Conservation (phyloP, 1,284 basidiomycete species). For the Microbotryomycetes sp. region DNA sequence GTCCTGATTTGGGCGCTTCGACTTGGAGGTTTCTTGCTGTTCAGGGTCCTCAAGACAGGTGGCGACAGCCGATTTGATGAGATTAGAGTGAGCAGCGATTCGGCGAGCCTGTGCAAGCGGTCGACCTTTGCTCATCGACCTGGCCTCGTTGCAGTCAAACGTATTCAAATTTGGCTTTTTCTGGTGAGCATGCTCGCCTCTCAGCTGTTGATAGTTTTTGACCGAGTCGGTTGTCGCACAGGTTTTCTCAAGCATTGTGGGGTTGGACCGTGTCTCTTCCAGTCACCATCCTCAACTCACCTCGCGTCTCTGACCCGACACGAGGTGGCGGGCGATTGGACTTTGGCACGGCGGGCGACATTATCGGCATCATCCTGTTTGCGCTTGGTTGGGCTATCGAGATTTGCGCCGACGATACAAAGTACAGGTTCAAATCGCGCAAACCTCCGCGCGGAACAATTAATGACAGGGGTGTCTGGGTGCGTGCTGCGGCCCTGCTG, state of each 20-base stretch:
- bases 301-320: conserved; percentile 50
- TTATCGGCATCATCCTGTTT: conserved; percentile 62
- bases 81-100: conserved; percentile 32
- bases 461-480: conserved; percentile 41
- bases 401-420: conserved; percentile 57
- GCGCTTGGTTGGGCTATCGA: conserved; percentile 57
- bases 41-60: conserved; percentile 38
- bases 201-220: background rate
- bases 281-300: conserved; percentile 59
- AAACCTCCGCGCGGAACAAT: conserved; percentile 52
- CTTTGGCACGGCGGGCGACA: conserved; percentile 58
- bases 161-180: background rate
- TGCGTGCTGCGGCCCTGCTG: background rate
- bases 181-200: background rate
- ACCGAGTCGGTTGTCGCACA: background rate
- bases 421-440: conserved; percentile 53
- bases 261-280: conserved; percentile 46
- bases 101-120: too few relatives aligned
- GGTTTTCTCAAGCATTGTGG: background rate
- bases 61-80: conserved; percentile 38
- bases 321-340: conserved; percentile 48
- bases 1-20: conserved; percentile 36
- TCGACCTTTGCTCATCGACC: background rate
- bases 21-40: conserved; percentile 37
- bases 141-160: background rate